Evolutionary conservation across 768 basidiomycete species (phyloP).

Genomic region (Nidularia sp.): DNA sequence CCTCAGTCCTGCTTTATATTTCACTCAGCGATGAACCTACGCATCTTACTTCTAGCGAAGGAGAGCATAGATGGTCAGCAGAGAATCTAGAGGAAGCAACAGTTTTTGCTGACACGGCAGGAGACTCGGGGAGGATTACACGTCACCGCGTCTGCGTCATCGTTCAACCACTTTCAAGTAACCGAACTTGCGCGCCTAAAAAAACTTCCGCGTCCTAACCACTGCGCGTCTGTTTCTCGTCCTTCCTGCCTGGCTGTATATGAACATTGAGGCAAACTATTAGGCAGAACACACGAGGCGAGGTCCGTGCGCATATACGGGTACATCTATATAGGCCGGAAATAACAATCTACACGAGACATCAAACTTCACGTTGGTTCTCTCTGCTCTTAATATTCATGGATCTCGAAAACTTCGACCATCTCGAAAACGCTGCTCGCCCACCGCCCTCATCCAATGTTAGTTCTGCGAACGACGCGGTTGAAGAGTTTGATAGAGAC

Average conservation of each 20-base stretch:
- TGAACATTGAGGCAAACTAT: too few species aligned
- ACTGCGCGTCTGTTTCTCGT: too few species aligned
- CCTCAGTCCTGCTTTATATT: neutral
- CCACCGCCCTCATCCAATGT: neutral
- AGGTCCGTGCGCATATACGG: too few species aligned
- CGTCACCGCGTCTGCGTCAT: too few species aligned
- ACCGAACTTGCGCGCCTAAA: too few species aligned
- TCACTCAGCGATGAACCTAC: neutral
- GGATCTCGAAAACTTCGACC: constrained; percentile 14
- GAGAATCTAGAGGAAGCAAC: neutral
- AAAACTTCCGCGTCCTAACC: too few species aligned
- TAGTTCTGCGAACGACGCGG: constrained; percentile 1
- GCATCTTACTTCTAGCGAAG: neutral
- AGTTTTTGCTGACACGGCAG: too few species aligned
- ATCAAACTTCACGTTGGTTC: neutral
- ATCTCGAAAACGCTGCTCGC: neutral
- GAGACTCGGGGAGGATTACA: too few species aligned
- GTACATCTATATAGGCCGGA: too few species aligned
- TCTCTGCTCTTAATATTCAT: constrained; percentile 1
- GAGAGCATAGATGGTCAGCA: neutral
- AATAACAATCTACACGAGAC: neutral
- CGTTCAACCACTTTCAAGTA: too few species aligned
- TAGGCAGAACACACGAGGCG: too few species aligned
- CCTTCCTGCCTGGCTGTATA: too few species aligned
- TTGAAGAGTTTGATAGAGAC: constrained; percentile 7